Conservation (phyloP, 345 rosid species). For the Hibiscus trionum region DNA sequence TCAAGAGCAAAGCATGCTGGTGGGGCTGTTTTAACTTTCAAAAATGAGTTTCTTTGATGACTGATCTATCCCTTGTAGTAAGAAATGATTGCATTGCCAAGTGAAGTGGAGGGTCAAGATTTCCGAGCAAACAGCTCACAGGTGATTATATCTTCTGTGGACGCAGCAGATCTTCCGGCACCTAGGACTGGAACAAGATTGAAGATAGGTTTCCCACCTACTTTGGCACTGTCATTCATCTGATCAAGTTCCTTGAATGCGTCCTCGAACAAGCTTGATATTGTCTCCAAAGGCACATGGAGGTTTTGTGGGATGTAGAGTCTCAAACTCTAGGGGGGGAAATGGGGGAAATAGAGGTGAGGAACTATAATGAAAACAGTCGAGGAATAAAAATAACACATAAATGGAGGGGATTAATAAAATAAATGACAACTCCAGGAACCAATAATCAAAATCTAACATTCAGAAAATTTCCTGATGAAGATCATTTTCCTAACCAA, state of each 20-base stretch:
- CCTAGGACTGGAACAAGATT: slow-evolving; percentile 64
- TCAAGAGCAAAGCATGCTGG: neutral
- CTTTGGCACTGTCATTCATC: slow-evolving; percentile 18
- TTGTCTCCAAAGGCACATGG: slow-evolving; percentile 26
- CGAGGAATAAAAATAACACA: neutral
- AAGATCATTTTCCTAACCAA: neutral
- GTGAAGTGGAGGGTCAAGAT: slow-evolving; percentile 13
- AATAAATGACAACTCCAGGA: neutral
- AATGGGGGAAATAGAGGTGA: neutral
- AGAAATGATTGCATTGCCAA: neutral
- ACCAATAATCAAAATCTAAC: neutral
- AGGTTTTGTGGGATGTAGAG: slow-evolving; percentile 49
- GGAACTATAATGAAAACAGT: neutral
- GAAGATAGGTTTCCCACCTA: slow-evolving; percentile 32
- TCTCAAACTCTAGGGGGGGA: slow-evolving; percentile 48
- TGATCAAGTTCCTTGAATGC: slow-evolving; percentile 46
- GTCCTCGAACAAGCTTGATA: slow-evolving; percentile 30
- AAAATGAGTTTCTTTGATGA: neutral
- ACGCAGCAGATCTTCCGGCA: slow-evolving; percentile 47
- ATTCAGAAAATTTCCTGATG: neutral
- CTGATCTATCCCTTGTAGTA: too few species aligned
- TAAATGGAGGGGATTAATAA: neutral
- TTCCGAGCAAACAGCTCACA: slow-evolving; percentile 62
- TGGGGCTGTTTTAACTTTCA: neutral
- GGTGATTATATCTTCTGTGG: slow-evolving; percentile 52